A percentile compares a stretch with the other conserved stretches of the same genome.
Conservation (phyloP, 1,284 basidiomycete genomes). For the Ceratobasidium sp. region DNA sequence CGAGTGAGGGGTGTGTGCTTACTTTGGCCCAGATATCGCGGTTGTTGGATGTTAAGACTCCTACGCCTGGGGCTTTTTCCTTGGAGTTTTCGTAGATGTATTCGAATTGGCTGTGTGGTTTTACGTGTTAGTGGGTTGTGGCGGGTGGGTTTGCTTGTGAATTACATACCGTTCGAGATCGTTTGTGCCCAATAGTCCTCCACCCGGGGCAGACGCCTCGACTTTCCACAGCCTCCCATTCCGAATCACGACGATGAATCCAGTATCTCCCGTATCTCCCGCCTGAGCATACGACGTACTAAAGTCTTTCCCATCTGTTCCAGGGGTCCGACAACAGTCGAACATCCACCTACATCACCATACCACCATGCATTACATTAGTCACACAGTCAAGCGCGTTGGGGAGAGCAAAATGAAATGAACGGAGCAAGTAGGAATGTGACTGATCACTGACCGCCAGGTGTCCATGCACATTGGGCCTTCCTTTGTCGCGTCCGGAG, state of each 20-base stretch:
- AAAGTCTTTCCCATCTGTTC: conserved; percentile 78
- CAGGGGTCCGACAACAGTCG: conserved; percentile 88
- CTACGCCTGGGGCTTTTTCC: conserved; percentile 77
- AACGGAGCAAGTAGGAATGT: neutral
- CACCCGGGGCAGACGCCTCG: conserved; percentile 66
- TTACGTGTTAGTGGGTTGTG: neutral
- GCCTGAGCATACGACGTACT: conserved; percentile 75
- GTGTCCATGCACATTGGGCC: conserved; percentile 89
- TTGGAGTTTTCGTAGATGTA: conserved; percentile 77
- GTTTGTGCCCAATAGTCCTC: conserved; percentile 73
- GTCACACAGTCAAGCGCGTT: neutral
- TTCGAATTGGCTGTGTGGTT: conserved; percentile 72
- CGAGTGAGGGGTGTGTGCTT: neutral
- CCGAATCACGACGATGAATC: conserved; percentile 82
- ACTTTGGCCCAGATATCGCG: conserved; percentile 89
- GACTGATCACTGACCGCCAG: conserved; percentile 70
- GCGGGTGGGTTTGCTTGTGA: neutral
- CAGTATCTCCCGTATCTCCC: conserved; percentile 73
- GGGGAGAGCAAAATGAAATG: neutral
- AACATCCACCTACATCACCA: conserved; percentile 82
- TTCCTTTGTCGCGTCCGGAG: conserved; percentile 81
- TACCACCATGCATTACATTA: no score
- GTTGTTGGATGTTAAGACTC: conserved; percentile 81
- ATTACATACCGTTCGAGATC: conserved; percentile 75
- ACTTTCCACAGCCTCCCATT: conserved; percentile 85